Conservation (phyloP, 331 rosid species). For the Spiraea crenata region DNA sequence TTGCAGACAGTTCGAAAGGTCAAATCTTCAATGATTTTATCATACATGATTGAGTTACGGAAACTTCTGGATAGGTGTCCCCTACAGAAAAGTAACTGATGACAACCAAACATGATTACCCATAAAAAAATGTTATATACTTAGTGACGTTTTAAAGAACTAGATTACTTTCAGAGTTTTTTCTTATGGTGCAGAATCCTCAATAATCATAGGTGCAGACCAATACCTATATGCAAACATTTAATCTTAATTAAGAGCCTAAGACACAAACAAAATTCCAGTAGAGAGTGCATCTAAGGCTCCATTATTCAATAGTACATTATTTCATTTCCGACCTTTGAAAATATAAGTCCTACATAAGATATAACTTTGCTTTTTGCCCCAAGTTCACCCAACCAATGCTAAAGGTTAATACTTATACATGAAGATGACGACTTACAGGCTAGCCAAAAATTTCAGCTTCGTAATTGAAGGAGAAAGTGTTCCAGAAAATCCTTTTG, state of each 20-base stretch:
- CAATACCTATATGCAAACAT: neutral
- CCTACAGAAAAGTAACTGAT: neutral
- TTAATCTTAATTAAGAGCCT: too few relatives aligned
- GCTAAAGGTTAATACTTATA: conserved; percentile 5
- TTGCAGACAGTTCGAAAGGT: too few relatives aligned
- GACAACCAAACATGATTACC: neutral
- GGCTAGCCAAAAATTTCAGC: conserved; percentile 65
- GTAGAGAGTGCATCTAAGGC: neutral
- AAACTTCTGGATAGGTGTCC: too few relatives aligned
- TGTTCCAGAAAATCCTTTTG: conserved; percentile 74
- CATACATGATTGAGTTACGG: too few relatives aligned
- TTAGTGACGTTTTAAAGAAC: neutral
- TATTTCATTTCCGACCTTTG: neutral
- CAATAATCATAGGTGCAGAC: neutral
- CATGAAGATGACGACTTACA: conserved; percentile 55
- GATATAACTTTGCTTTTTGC: neutral
- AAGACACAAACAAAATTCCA: too few relatives aligned
- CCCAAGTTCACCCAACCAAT: conserved; percentile 9
- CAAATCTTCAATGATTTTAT: too few relatives aligned
- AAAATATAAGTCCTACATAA: neutral
- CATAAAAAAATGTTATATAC: neutral
- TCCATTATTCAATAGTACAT: neutral
- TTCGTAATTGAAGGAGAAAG: conserved; percentile 70
- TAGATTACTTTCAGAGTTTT: neutral
- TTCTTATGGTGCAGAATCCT: neutral